Evolutionary conservation across 1,284 basidiomycete genomes (phyloP).

Genomic region (Fomitopsis palustris): DNA sequence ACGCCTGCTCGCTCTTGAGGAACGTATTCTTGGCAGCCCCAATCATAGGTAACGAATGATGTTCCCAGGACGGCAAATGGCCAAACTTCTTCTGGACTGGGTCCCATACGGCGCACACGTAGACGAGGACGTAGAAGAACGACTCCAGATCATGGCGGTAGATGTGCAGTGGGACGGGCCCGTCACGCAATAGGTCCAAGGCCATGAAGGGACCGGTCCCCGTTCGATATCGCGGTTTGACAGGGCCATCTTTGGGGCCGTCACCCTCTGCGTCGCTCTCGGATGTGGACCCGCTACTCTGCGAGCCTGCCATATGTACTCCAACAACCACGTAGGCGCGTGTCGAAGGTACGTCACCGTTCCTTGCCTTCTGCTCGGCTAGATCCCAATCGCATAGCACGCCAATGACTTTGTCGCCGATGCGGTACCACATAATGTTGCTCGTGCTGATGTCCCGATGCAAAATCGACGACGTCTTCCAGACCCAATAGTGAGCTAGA

Average conservation of each 20-base stretch:
- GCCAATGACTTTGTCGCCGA: slow-evolving; percentile 10
- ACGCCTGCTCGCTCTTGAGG: neutral
- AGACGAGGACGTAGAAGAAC: slow-evolving; percentile 1
- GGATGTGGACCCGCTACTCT: neutral
- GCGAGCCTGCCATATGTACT: neutral
- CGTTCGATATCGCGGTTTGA: slow-evolving; percentile 13
- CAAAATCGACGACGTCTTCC: slow-evolving; percentile 1
- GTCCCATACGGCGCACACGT: neutral
- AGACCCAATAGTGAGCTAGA: slow-evolving; percentile 10
- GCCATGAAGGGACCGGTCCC: slow-evolving; percentile 29
- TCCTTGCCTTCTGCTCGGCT: neutral
- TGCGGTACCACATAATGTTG: slow-evolving; percentile 26
- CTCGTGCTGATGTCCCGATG: slow-evolving; percentile 27
- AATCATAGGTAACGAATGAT: neutral
- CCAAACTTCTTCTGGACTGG: neutral
- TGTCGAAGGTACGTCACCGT: neutral
- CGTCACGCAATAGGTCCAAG: slow-evolving; percentile 17
- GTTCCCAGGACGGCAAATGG: neutral
- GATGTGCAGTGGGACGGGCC: neutral
- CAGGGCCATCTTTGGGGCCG: neutral
- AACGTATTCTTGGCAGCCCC: neutral
- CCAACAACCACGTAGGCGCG: neutral
- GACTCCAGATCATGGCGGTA: slow-evolving; percentile 5
- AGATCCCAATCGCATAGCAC: slow-evolving; percentile 28
- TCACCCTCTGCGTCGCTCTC: neutral